phyloP scores from a whole-genome alignment of 108 stramenopile species.

The Skeletonema tropicum region DNA sequence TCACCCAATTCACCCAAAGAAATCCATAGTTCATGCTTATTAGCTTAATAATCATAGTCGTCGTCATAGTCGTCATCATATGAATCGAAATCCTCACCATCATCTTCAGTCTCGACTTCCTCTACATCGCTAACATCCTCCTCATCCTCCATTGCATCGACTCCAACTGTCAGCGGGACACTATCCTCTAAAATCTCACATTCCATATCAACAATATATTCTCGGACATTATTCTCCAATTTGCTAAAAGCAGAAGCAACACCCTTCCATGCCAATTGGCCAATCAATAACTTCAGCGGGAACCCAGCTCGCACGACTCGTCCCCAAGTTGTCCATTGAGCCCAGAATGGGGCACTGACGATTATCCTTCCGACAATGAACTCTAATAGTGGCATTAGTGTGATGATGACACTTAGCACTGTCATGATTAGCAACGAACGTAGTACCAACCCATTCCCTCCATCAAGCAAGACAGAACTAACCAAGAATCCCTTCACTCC shows the following conservation, averaged over 20 bases:
- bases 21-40: not conserved
- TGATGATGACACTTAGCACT: conserved; percentile 37
- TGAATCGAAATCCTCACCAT: conserved; percentile 21
- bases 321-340: conserved; percentile 69
- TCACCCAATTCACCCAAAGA: no score
- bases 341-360: conserved; percentile 71
- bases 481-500: conserved; percentile 67
- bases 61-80: conserved; percentile 28
- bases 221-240: conserved; percentile 57
- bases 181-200: conserved; percentile 72
- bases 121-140: conserved; percentile 15
- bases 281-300: conserved; percentile 82
- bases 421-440: conserved; percentile 42
- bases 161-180: conserved; percentile 68
- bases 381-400: conserved; percentile 72
- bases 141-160: conserved; percentile 14
- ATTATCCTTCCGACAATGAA: conserved; percentile 53
- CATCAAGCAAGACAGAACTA: conserved; percentile 60
- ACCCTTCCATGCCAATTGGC: conserved; percentile 73
- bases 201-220: conserved; percentile 77
- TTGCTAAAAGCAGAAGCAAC: conserved; percentile 49
- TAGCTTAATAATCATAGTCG: conserved; percentile 9
- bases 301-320: conserved; percentile 77
- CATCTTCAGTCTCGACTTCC: conserved; percentile 1
- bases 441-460: conserved; percentile 50